Evolutionary conservation across 2,329 filamentous ascomycete genomes (phyloP), one percentile per base, ranked within the genome.

Genomic region (Microcyclosporella mali): DNA sequence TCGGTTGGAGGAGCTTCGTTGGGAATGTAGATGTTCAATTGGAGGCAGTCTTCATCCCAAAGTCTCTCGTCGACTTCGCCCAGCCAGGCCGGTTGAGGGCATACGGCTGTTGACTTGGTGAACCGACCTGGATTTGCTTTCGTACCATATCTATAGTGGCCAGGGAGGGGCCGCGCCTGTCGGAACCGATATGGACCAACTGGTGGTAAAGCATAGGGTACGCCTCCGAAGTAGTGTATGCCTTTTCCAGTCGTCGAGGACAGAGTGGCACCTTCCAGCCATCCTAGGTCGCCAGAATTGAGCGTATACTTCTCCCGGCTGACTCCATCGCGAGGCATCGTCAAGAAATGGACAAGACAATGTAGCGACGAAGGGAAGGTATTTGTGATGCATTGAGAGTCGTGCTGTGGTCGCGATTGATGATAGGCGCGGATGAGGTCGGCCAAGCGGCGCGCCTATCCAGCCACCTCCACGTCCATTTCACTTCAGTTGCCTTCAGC

Each of bases 1-100:
- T 41, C 45, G 21, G 53, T 62, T 27, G 58, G 56, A 4, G 71
- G 71, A 14, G 62, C 50, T n/a, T 69, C 74, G 15, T 59, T 51
- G 2, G 77, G 76, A 30, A 77, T 64, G 68, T 73, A 79, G 4
- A 80, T 64, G 55, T 78, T 79, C 38, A 67, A 61, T 49, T 78
- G 73, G 47, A 78, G 65, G 46, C 76, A 79, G 56, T 79, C 73
- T 51, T 80, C 76, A 37, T 68, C 65, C 57, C 66, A 69, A 3
- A 58, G 46, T 6, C 46, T 47, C n/a, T 56, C 49, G 33, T 52
- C 52, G 8, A 57, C 52, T n/a, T 45, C 43, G 12, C 42, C 38
- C 8, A 33, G 35, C 14, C 59, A 57, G 1, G 56, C 55, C 1
- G 71, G 69, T 51, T 80, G 77, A 0, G 77, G 76, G 56, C 76